These are phyloP conservation scores for Penicillium herquei DNA, from an alignment of 495 filamentous ascomycete genomes.

Conservation along the genomic window DNA sequence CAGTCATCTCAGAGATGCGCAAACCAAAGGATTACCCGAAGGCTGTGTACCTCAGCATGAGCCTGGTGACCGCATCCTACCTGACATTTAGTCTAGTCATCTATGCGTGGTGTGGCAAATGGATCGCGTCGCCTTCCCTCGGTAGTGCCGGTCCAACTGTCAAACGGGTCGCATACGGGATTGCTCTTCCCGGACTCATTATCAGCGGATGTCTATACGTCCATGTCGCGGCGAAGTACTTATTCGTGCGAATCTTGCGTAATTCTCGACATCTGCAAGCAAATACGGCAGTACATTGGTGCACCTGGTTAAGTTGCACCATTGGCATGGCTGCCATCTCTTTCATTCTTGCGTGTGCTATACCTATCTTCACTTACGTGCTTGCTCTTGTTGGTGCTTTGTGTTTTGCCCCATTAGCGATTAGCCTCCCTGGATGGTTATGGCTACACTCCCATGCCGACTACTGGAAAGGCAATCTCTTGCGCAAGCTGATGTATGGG, in stretches of 20 bases:
- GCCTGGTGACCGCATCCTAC: constrained; percentile 64
- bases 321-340: constrained; percentile 54
- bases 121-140: constrained; percentile 68
- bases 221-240: constrained; percentile 58
- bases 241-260: constrained; percentile 60
- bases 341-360: constrained; percentile 65
- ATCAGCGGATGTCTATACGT: constrained; percentile 62
- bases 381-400: constrained; percentile 45
- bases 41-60: constrained; percentile 60
- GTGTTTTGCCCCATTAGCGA: constrained; percentile 40
- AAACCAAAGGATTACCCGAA: constrained; percentile 63
- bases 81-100: constrained; percentile 48
- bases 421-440: constrained; percentile 43
- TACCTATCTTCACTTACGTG: constrained; percentile 69
- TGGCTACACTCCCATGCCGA: constrained; percentile 45
- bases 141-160: constrained; percentile 61
- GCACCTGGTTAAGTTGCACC: constrained; percentile 58
- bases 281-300: constrained; percentile 44
- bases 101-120: constrained; percentile 67
- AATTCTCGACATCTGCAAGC: constrained; percentile 55
- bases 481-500: constrained; percentile 15
- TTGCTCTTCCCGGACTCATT: constrained; percentile 65
- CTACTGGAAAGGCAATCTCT: constrained; percentile 28
- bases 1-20: constrained; percentile 74
- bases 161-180: constrained; percentile 68